Conservation (phyloP, 495 filamentous ascomycete genomes). For the Hypoxylon crocopeplum region DNA sequence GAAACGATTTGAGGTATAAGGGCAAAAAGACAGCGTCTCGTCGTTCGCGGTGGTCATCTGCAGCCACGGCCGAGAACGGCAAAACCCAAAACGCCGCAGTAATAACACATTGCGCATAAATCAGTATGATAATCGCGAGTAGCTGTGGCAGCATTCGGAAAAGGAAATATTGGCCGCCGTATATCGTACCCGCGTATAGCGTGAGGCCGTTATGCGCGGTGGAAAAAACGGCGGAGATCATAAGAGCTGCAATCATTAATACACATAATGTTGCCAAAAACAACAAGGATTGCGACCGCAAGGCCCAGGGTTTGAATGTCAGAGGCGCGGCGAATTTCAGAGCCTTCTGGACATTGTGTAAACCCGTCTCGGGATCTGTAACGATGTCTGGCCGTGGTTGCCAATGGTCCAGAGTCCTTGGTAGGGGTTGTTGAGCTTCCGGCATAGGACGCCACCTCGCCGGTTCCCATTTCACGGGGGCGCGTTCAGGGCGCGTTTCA, state of each 20-base stretch:
- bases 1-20: constrained; percentile 58
- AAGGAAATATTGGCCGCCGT: constrained; percentile 79
- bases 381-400: constrained; percentile 30
- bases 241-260: constrained; percentile 73
- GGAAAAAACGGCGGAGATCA: constrained; percentile 78
- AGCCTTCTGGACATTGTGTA: constrained; percentile 24
- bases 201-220: constrained; percentile 66
- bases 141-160: constrained; percentile 84
- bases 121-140: constrained; percentile 70
- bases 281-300: constrained; percentile 67
- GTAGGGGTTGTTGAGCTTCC: constrained; percentile 16
- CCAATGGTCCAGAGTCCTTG: constrained; percentile 34
- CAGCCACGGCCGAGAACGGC: constrained; percentile 79
- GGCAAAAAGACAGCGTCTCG: constrained; percentile 60
- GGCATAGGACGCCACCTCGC: background rate
- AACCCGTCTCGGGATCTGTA: constrained; percentile 20
- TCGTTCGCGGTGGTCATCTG: constrained; percentile 55
- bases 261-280: constrained; percentile 65
- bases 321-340: constrained; percentile 54
- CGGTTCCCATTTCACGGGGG: background rate
- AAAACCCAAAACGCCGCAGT: constrained; percentile 76
- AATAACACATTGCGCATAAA: constrained; percentile 78
- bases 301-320: constrained; percentile 68
- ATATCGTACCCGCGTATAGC: constrained; percentile 65
- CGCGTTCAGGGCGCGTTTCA: background rate